Percentiles rank a stretch among this genome's conserved stretches.
These are phyloP conservation scores for Tuber calosporum DNA, from an alignment of 495 filamentous ascomycete species.

Conservation along the genomic window DNA sequence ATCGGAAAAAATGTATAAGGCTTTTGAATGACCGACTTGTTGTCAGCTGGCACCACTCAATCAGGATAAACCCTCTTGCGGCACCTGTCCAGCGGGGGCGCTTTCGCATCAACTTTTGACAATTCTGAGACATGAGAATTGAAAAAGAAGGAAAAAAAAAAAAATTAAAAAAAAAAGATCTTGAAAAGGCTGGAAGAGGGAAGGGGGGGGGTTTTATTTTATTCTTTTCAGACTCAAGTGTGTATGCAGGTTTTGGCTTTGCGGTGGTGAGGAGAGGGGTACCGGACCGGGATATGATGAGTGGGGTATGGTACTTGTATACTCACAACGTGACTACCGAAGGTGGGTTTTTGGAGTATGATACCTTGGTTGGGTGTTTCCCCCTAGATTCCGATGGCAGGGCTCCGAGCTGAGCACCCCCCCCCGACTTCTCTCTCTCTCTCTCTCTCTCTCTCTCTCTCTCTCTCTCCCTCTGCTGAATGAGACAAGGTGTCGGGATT, in stretches of 20 bases:
- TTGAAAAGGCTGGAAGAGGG: neutral
- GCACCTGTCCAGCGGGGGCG: neutral
- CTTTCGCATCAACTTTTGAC: neutral
- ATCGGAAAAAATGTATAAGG: neutral
- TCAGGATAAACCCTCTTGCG: neutral
- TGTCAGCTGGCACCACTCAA: neutral
- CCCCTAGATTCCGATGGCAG: neutral
- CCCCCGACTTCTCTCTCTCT: neutral
- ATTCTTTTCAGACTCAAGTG: neutral
- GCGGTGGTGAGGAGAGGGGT: too few species aligned
- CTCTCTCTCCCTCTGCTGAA: too few species aligned
- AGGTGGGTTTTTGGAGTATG: neutral
- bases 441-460: too few species aligned
- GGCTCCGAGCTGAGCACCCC: too few species aligned
- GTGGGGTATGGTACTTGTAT: too few species aligned
- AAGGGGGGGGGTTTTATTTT: too few species aligned
- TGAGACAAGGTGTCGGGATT: neutral
- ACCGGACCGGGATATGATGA: neutral
- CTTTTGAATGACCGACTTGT: neutral
- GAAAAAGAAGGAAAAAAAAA: neutral
- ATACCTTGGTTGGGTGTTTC: neutral
- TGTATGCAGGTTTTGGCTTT: neutral
- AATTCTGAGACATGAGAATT: neutral
- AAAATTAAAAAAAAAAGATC: neutral
- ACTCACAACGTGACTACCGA: neutral